phyloP scores from a whole-genome alignment of 2,329 filamentous ascomycete species.

The Xenosphaeropsis pyriputrescens region DNA sequence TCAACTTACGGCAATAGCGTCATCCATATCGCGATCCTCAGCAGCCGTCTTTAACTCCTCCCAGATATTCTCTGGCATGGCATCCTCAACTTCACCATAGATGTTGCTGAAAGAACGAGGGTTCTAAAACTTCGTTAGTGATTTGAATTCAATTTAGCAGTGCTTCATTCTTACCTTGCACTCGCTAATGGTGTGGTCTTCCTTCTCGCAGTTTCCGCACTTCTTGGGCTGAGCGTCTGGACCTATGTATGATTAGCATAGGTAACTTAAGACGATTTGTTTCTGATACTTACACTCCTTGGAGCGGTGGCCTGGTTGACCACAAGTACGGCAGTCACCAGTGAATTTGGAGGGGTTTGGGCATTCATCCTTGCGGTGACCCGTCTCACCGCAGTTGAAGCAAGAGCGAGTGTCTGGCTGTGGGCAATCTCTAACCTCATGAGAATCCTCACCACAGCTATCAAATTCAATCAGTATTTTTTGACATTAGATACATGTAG shows the following conservation, averaged over 20 bases:
- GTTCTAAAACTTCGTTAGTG: constrained; percentile 33
- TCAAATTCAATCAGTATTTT: not conserved
- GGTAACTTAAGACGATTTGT: too few species aligned
- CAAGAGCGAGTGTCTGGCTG: constrained; percentile 2
- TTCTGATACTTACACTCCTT: constrained; percentile 33
- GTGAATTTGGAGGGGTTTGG: constrained; percentile 28
- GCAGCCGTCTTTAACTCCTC: constrained; percentile 35
- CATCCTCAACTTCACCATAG: constrained; percentile 26
- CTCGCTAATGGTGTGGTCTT: constrained; percentile 24
- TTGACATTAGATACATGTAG: not conserved
- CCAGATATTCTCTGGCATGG: constrained; percentile 42
- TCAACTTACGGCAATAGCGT: constrained; percentile 33
- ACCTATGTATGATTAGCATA: not conserved
- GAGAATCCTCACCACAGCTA: not conserved
- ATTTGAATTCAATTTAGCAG: too few species aligned
- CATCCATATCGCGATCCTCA: constrained; percentile 40
- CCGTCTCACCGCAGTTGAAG: constrained; percentile 46
- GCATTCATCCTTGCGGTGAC: constrained; percentile 37
- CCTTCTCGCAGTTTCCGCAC: constrained; percentile 48
- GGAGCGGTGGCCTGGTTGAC: constrained; percentile 35
- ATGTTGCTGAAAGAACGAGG: constrained; percentile 32
- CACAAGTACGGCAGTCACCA: constrained; percentile 44
- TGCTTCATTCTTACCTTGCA: too few species aligned
- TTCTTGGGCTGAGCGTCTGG: constrained; percentile 37
- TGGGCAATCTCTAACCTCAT: not conserved